Evolutionary conservation across 139 green algal genomes (phyloP).

Genomic region (Desmodesmus armatus): DNA sequence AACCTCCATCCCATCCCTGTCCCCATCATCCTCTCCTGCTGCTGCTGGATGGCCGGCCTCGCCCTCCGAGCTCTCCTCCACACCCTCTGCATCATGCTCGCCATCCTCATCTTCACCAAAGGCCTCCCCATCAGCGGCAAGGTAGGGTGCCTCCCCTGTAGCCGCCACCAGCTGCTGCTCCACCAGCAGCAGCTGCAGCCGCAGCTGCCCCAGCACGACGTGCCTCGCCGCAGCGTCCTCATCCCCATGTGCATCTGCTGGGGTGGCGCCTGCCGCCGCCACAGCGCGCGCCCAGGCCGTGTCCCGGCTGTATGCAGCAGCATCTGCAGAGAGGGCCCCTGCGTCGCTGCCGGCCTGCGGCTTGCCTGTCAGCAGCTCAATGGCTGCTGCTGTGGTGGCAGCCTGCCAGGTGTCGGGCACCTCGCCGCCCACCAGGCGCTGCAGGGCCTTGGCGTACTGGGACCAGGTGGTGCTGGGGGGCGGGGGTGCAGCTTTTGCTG

Average conservation of each 20-base stretch:
- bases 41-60: not conserved
- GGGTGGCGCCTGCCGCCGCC: not conserved
- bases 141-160: slow-evolving; percentile 11
- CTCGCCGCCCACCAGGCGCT: not conserved
- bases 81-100: not conserved
- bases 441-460: not conserved
- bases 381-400: not conserved
- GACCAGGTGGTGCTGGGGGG: slow-evolving; percentile 6
- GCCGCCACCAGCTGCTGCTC: slow-evolving; percentile 21
- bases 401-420: not conserved
- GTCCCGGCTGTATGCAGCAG: not conserved
- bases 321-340: not conserved
- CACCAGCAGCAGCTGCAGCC: slow-evolving; percentile 23
- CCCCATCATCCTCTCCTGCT: not conserved
- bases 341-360: too few relatives aligned
- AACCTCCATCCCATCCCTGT: not conserved
- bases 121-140: not conserved
- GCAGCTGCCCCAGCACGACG: slow-evolving; percentile 11
- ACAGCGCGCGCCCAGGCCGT: not conserved
- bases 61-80: not conserved
- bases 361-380: not conserved
- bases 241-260: not conserved
- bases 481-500: not conserved
- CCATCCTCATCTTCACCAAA: not conserved
- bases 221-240: not conserved